Conservation (phyloP, 305 asterid species). For the Solanum hybrid region DNA sequence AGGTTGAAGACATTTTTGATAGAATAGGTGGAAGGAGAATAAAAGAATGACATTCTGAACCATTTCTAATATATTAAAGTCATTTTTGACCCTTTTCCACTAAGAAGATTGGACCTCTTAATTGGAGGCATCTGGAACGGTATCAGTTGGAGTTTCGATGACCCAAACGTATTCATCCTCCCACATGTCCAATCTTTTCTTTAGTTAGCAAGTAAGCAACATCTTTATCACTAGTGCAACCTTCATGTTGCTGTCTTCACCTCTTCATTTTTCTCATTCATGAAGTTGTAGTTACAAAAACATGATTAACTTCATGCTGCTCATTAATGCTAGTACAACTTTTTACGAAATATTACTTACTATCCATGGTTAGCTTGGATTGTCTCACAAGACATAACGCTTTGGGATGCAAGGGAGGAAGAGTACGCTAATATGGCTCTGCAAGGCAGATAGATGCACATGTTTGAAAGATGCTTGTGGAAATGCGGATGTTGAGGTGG, state of each 20-base stretch:
- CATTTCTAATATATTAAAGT: background rate
- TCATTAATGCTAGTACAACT: background rate
- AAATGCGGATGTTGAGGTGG: background rate
- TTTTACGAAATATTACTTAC: background rate
- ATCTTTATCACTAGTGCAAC: background rate
- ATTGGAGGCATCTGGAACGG: background rate
- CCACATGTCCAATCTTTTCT: background rate
- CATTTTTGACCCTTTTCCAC: background rate
- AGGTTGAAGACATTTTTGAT: background rate
- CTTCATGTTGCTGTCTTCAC: background rate
- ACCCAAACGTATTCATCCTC: background rate
- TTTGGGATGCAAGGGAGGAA: background rate
- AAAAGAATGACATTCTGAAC: too few species aligned
- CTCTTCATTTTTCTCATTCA: background rate
- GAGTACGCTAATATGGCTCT: background rate
- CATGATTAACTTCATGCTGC: background rate
- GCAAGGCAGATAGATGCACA: background rate
- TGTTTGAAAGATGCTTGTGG: background rate
- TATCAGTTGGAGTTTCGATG: background rate
- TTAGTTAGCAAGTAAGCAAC: background rate
- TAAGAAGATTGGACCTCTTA: background rate
- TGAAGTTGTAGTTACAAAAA: background rate
- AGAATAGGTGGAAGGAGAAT: background rate
- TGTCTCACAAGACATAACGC: background rate
- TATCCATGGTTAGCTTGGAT: background rate